phyloP scores from a whole-genome alignment of 345 rosid genomes.

The Mangifera indica region DNA sequence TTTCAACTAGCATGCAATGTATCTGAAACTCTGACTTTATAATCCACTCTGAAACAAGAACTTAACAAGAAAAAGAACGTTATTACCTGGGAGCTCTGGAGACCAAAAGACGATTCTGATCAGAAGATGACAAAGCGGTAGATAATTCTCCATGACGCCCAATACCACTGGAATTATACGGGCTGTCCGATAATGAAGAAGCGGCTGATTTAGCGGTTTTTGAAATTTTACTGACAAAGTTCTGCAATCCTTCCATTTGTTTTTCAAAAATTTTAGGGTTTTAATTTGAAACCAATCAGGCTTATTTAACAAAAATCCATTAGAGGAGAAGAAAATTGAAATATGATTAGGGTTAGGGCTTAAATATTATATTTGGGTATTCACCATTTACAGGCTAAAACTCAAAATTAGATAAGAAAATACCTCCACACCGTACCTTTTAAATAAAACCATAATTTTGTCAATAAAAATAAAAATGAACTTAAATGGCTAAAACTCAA shows the following conservation, averaged over 20 bases:
- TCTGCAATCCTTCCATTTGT: conserved; percentile 56
- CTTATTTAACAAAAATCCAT: not conserved
- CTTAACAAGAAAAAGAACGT: not conserved
- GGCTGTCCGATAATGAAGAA: conserved; percentile 34
- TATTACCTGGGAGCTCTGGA: conserved; percentile 50
- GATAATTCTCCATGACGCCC: conserved; percentile 20
- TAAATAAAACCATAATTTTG: too few relatives aligned
- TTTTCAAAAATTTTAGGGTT: not conserved
- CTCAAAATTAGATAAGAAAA: too few relatives aligned
- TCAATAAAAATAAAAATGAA: too few relatives aligned
- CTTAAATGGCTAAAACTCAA: too few relatives aligned
- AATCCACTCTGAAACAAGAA: not conserved
- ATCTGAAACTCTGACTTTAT: not conserved
- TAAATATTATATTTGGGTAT: not conserved
- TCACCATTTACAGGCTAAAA: not conserved
- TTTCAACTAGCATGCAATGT: not conserved
- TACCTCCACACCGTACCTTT: too few relatives aligned
- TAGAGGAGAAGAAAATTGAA: not conserved
- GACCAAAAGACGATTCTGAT: conserved; percentile 38
- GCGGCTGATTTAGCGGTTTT: conserved; percentile 37
- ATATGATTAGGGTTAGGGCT: conserved; percentile 8
- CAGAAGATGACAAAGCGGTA: conserved; percentile 36
- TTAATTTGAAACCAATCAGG: not conserved
- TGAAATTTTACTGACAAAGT: conserved; percentile 31
- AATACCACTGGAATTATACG: conserved; percentile 28